Evolutionary conservation across 495 filamentous ascomycete genomes (phyloP).

Genomic region (Staphylotrichum longicolle): DNA sequence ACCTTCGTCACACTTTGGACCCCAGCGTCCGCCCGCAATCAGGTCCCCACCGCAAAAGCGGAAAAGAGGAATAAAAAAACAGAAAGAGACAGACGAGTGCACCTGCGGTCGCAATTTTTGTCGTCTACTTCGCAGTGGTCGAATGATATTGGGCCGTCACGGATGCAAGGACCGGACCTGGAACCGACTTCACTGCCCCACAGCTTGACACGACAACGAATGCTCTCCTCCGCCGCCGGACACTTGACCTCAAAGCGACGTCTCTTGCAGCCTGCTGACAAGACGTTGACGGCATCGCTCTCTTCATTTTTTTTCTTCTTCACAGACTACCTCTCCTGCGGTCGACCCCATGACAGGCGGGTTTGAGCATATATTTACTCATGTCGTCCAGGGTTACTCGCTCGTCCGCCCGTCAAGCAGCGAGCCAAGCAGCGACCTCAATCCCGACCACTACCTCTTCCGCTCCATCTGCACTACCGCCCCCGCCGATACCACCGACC

Average conservation of each 20-base stretch:
- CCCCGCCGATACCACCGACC: conserved; percentile 46
- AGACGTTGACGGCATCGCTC: neutral
- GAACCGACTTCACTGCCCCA: conserved; percentile 17
- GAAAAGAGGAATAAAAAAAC: neutral
- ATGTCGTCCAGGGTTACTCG: conserved; percentile 84
- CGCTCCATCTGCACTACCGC: conserved; percentile 39
- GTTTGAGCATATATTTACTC: conserved; percentile 50
- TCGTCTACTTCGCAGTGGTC: neutral
- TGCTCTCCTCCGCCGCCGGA: conserved; percentile 5
- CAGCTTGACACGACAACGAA: conserved; percentile 1
- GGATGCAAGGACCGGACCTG: conserved; percentile 6
- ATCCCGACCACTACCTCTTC: conserved; percentile 37
- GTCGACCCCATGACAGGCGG: conserved; percentile 23
- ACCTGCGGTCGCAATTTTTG: neutral
- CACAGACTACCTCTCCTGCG: conserved; percentile 15
- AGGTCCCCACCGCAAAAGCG: neutral
- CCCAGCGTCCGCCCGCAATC: neutral
- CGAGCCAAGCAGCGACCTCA: conserved; percentile 53
- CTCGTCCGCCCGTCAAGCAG: conserved; percentile 74
- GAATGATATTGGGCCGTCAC: conserved; percentile 1
- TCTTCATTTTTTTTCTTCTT: conserved; percentile 1
- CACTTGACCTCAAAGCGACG: neutral
- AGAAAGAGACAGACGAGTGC: neutral
- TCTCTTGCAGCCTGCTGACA: conserved; percentile 20
- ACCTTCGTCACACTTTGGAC: neutral